A percentile compares a stretch with the other conserved stretches of the same genome.
Conservation (phyloP, 2,329 filamentous ascomycete species). For the Cytospora chrysosperma region DNA sequence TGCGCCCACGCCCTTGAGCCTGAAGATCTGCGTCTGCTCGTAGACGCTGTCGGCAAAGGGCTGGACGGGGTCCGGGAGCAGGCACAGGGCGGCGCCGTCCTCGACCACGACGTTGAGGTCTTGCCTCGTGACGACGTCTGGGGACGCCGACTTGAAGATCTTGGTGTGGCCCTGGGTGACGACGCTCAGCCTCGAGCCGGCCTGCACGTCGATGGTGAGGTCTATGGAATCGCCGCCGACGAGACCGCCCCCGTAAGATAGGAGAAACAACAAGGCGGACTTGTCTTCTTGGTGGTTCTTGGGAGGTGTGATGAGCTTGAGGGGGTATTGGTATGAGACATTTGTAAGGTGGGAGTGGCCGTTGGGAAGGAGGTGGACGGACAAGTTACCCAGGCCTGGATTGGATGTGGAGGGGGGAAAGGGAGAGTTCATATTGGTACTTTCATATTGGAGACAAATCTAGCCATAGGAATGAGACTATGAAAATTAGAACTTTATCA, state of each 20-base stretch:
- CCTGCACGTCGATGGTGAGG: conserved; percentile 65
- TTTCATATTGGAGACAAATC: neutral
- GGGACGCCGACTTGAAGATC: conserved; percentile 76
- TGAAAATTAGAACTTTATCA: too few species aligned
- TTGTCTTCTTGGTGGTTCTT: conserved; percentile 57
- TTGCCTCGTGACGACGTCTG: conserved; percentile 58
- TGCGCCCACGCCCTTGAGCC: conserved; percentile 49
- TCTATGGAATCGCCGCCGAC: conserved; percentile 83
- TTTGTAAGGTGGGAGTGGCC: conserved; percentile 68
- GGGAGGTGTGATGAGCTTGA: conserved; percentile 86
- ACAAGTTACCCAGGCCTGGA: conserved; percentile 76
- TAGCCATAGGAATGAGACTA: conserved; percentile 1
- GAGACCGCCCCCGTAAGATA: conserved; percentile 93
- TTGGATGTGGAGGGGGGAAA: conserved; percentile 72
- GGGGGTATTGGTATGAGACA: conserved; percentile 86
- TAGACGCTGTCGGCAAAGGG: conserved; percentile 85
- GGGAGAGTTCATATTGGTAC: conserved; percentile 58
- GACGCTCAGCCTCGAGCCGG: conserved; percentile 64
- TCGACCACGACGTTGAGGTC: conserved; percentile 51
- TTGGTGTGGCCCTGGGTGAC: conserved; percentile 85
- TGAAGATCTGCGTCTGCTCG: conserved; percentile 79
- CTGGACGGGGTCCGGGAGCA: conserved; percentile 89
- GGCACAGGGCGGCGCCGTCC: conserved; percentile 55
- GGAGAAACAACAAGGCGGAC: conserved; percentile 79
- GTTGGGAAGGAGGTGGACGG: conserved; percentile 70